Evolutionary conservation across 306 rosid species (phyloP), one percentile per base, ranked within the genome.

Genomic region (Cicer chorassanicum): DNA sequence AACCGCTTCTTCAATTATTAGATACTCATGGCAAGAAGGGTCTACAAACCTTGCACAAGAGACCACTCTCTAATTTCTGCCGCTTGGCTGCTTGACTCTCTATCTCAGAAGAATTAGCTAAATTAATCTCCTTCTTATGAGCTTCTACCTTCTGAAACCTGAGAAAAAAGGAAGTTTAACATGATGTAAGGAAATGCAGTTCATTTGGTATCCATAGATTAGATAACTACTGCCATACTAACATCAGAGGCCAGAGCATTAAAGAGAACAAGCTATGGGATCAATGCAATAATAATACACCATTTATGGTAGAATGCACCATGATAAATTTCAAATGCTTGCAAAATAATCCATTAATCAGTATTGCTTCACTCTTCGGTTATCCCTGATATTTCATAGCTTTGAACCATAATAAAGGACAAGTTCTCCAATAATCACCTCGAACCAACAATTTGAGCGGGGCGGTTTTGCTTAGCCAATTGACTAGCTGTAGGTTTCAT

Each of bases 401-500:
- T 70, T 10, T 29, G 55, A 79, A 70, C 51, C 15, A 71, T 10
- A 38, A 59, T 24, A 74, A 62, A 18, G 54, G 55, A 57, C 4
- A 84, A 80, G 67, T 9, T 78, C 75, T 80, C 64, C 56, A 71
- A 60, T 11, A 80, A 55, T 81, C 78, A 94, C 99, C 96, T 90
- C 62, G 87, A 87, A 71, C 83, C 81, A 81, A 82, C 78, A 82
- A 19, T 67, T 68, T 81, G 89, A 62, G 68, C 42, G 34, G 80
- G 72, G 8, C 75, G 75, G 62, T 87, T 88, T 80, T 88, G 94
- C 85, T 92, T 91, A n/a, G 98, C 98, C 65, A 94, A 83, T 73
- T 86, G 97, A 87, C 98, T 90, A 38, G 94, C 97, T 19, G 98
- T 91, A 68, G 98, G 94, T 81, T 91, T 94, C 96, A 94, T 87